Conservation (phyloP, 148 eudicot species). For the Fagopyrum esculentum region DNA sequence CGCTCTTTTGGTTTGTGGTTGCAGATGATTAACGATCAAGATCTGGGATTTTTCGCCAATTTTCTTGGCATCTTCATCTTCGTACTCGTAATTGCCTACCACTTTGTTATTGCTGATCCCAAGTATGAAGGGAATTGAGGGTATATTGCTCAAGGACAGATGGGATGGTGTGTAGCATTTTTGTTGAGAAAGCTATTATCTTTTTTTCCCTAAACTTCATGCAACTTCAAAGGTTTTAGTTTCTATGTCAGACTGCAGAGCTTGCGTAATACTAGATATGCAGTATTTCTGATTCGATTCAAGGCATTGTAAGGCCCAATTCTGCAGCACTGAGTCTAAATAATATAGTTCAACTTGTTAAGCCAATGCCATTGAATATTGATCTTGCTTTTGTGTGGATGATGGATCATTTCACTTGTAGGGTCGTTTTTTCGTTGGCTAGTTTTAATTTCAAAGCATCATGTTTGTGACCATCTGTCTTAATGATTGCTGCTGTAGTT, state of each 20-base stretch:
- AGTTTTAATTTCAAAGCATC: neutral
- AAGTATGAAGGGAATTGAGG: conserved; percentile 49
- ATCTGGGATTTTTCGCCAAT: conserved; percentile 72
- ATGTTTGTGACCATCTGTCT: neutral
- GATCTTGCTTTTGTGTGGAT: conserved; percentile 1
- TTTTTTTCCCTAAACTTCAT: neutral
- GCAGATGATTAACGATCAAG: conserved; percentile 79
- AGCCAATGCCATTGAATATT: neutral
- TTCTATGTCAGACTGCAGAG: neutral
- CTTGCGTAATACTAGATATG: neutral
- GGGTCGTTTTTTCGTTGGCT: neutral
- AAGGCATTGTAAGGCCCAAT: neutral
- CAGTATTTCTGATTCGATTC: neutral
- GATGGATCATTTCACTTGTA: neutral
- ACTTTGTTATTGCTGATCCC: conserved; percentile 69
- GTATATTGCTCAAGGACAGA: neutral
- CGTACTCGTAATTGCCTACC: conserved; percentile 66
- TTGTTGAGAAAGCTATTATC: neutral
- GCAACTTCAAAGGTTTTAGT: conserved; percentile 1
- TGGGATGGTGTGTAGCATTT: conserved; percentile 13
- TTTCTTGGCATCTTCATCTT: conserved; percentile 65
- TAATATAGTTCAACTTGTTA: neutral
- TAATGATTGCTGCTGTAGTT: neutral
- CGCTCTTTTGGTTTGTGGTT: conserved; percentile 1
- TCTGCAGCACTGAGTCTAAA: neutral